phyloP scores from a whole-genome alignment of 768 basidiomycete species.

The Mycena alexandri region DNA sequence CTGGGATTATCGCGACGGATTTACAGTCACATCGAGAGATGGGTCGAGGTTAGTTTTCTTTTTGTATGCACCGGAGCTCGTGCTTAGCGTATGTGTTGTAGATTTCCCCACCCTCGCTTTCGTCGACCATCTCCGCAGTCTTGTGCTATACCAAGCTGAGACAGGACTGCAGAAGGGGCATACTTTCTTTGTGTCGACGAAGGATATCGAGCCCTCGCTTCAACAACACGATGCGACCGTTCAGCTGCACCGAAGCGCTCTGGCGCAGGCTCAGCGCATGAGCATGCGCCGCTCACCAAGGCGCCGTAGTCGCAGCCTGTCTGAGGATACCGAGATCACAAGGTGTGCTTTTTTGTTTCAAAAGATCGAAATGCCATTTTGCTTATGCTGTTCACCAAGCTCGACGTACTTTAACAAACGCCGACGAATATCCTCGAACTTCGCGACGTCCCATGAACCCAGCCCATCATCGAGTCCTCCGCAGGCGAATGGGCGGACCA shows the following conservation, averaged over 20 bases:
- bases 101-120: conserved; percentile 64
- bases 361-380: not conserved
- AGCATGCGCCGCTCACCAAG: conserved; percentile 61
- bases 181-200: conserved; percentile 45
- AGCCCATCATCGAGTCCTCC: conserved; percentile 50
- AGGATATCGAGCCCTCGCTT: conserved; percentile 48
- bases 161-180: conserved; percentile 26
- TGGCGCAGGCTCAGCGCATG: conserved; percentile 54
- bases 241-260: conserved; percentile 50
- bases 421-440: conserved; percentile 56
- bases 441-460: conserved; percentile 48
- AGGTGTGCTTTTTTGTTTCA: conserved; percentile 50
- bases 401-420: conserved; percentile 53
- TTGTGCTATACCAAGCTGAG: conserved; percentile 52
- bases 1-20: conserved; percentile 52
- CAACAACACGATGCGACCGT: conserved; percentile 50
- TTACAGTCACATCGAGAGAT: conserved; percentile 60
- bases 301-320: conserved; percentile 56
- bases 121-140: conserved; percentile 60
- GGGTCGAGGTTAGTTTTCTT: conserved; percentile 54
- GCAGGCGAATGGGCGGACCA: conserved; percentile 49
- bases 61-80: not conserved
- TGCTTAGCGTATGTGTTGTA: conserved; percentile 33
- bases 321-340: conserved; percentile 53
- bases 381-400: conserved; percentile 42